Evolutionary conservation across 176 grass and related monocot genomes (phyloP).

Genomic region (Paspalum vaginatum): DNA sequence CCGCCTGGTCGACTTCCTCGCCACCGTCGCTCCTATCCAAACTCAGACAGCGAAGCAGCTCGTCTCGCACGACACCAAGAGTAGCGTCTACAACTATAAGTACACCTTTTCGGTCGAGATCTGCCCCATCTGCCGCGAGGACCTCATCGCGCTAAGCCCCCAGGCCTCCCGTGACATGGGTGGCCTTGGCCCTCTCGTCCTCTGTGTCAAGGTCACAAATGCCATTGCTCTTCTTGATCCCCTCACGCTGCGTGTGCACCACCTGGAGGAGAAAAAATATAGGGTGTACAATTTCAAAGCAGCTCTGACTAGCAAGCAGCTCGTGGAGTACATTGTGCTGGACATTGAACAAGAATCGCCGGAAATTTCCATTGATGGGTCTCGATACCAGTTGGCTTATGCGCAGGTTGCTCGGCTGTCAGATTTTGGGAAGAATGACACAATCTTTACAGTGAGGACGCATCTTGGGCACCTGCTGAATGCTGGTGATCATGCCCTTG

Average conservation of each 20-base stretch:
- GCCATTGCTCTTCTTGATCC: constrained; percentile 78
- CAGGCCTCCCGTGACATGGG: constrained; percentile 69
- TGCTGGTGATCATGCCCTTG: constrained; percentile 81
- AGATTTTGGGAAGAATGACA: constrained; percentile 84
- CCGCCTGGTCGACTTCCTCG: constrained; percentile 81
- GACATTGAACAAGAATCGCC: constrained; percentile 78
- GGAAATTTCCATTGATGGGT: constrained; percentile 66
- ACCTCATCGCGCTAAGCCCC: constrained; percentile 75
- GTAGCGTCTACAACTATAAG: constrained; percentile 83
- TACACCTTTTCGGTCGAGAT: constrained; percentile 93
- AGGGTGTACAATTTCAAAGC: constrained; percentile 75
- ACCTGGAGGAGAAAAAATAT: constrained; percentile 83
- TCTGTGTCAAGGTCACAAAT: constrained; percentile 79
- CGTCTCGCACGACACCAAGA: constrained; percentile 84
- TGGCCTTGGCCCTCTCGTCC: constrained; percentile 79
- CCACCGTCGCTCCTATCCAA: constrained; percentile 64
- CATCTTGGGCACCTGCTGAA: constrained; percentile 83
- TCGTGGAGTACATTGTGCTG: constrained; percentile 85
- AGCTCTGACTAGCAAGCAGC: constrained; percentile 73
- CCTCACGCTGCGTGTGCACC: constrained; percentile 67
- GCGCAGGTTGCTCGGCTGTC: constrained; percentile 72
- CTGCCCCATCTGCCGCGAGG: constrained; percentile 90
- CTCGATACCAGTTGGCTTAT: constrained; percentile 67
- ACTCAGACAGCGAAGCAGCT: constrained; percentile 81
- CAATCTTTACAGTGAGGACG: constrained; percentile 70